Evolutionary conservation across 768 basidiomycete genomes (phyloP).

Genomic region (Termitomyces sp.): DNA sequence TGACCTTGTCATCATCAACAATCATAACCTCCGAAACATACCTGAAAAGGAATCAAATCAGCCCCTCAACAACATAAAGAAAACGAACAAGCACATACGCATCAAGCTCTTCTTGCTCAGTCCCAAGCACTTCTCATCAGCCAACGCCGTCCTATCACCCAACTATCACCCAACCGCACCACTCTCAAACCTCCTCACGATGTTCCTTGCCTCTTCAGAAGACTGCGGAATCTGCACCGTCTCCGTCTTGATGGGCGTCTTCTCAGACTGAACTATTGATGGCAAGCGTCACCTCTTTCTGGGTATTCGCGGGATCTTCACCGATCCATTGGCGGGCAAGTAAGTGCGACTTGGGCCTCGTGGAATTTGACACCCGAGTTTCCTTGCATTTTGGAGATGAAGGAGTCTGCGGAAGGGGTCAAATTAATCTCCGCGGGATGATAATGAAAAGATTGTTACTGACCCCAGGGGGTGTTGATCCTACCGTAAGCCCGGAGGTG

Average conservation of each 20-base stretch:
- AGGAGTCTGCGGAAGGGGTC: constrained; percentile 17
- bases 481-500: constrained; percentile 90
- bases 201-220: constrained; percentile 47
- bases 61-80: constrained; percentile 12
- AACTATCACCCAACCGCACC: constrained; percentile 59
- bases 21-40: constrained; percentile 93
- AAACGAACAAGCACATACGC: constrained; percentile 42
- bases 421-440: background rate
- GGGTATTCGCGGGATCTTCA: constrained; percentile 33
- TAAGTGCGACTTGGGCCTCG: constrained; percentile 84
- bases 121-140: constrained; percentile 83
- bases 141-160: constrained; percentile 53
- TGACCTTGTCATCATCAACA: constrained; percentile 86
- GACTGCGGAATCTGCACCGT: constrained; percentile 66
- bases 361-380: constrained; percentile 77
- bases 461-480: constrained; percentile 73
- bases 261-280: constrained; percentile 49
- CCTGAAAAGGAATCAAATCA: constrained; percentile 29
- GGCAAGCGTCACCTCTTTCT: constrained; percentile 56
- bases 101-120: constrained; percentile 75
- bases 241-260: constrained; percentile 49
- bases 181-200: constrained; percentile 52
- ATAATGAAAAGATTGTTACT: constrained; percentile 15
- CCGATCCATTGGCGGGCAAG: constrained; percentile 76
- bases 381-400: constrained; percentile 70